Conservation (phyloP, 2,329 filamentous ascomycete genomes). For the Aspergillus sojae region DNA sequence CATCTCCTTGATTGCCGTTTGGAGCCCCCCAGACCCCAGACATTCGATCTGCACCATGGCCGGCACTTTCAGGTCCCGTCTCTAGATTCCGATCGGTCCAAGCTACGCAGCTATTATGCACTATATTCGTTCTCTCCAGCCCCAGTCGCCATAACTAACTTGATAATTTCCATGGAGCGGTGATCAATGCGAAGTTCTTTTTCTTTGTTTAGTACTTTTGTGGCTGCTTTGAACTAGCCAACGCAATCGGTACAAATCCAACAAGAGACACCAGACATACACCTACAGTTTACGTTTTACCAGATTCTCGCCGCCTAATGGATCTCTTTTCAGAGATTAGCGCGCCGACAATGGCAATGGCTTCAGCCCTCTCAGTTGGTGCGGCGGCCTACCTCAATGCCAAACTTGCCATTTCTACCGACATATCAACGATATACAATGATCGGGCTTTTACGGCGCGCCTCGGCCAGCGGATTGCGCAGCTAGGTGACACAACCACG, state of each 20-base stretch:
- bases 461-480: conserved; percentile 37
- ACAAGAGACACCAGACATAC: not conserved
- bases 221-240: not conserved
- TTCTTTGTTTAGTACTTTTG: not conserved
- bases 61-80: conserved; percentile 35
- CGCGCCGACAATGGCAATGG: conserved; percentile 33
- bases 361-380: conserved; percentile 39
- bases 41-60: conserved; percentile 9
- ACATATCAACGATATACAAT: conserved; percentile 39
- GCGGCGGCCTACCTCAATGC: conserved; percentile 48
- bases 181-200: not conserved
- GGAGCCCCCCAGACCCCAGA: conserved; percentile 1
- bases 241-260: not conserved
- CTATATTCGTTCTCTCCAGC: conserved; percentile 15
- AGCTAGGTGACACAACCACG: conserved; percentile 43
- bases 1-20: conserved; percentile 1
- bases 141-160: not conserved
- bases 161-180: not conserved
- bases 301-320: conserved; percentile 19
- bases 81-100: conserved; percentile 17
- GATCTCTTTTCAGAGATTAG: conserved; percentile 32
- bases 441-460: conserved; percentile 39
- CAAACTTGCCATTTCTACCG: conserved; percentile 44
- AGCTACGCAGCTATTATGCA: not conserved
- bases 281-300: not conserved